A percentile compares a stretch with the other conserved stretches of the same genome.
Evolutionary conservation across 225 moss, liverwort and hornwort species (phyloP).

Genomic region (Asterella californica): DNA sequence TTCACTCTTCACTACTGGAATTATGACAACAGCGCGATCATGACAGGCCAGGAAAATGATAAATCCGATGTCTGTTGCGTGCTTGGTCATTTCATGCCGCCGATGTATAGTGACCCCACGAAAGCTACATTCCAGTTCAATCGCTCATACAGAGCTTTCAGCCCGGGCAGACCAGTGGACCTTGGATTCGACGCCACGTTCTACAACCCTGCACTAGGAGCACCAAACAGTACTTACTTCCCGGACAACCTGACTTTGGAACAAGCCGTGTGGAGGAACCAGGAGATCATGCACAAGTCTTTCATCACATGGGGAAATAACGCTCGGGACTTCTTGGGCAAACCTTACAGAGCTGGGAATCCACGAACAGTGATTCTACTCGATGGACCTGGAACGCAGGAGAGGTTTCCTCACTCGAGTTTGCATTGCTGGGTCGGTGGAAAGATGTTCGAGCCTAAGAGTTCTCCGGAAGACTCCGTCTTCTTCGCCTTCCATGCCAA

Average conservation of each 20-base stretch:
- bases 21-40: constrained; percentile 34
- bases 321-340: background rate
- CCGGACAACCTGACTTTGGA: constrained; percentile 1
- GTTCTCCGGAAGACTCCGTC: constrained; percentile 26
- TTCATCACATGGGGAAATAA: background rate
- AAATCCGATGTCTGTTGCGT: background rate
- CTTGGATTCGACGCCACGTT: background rate
- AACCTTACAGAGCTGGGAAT: background rate
- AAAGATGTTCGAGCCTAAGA: background rate
- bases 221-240: background rate
- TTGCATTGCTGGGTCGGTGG: constrained; percentile 5
- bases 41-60: background rate
- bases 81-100: background rate
- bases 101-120: background rate
- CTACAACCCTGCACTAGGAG: background rate
- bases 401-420: background rate
- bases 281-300: background rate
- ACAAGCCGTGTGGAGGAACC: constrained; percentile 2
- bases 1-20: constrained; percentile 60
- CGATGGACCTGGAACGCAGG: background rate
- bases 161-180: background rate
- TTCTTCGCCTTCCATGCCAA: constrained; percentile 37
- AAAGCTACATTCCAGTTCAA: background rate
- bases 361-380: background rate
- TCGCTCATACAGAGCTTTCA: background rate